A percentile compares a stretch with the other conserved stretches of the same genome.
phyloP scores from a whole-genome alignment of 345 rosid species.

The Garcia nutans region DNA sequence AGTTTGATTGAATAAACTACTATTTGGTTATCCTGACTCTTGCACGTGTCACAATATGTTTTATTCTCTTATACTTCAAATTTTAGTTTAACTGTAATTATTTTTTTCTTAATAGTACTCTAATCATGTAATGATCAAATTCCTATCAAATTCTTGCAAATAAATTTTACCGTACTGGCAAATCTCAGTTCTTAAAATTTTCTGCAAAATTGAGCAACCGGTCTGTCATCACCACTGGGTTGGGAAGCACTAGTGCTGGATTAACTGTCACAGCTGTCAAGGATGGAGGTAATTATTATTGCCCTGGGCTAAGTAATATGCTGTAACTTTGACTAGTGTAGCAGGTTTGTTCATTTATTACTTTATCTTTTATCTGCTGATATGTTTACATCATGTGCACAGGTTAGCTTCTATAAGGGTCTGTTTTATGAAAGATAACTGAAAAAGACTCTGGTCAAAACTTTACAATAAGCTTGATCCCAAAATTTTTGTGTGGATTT shows the following conservation, averaged over 20 bases:
- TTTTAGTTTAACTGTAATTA: not conserved
- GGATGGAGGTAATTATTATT: slow-evolving; percentile 66
- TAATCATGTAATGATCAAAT: not conserved
- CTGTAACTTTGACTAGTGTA: slow-evolving; percentile 5
- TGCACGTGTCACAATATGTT: not conserved
- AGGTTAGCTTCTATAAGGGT: not conserved
- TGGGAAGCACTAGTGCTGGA: slow-evolving; percentile 98
- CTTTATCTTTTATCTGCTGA: not conserved
- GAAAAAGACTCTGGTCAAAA: not conserved
- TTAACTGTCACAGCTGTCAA: slow-evolving; percentile 96
- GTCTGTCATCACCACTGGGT: slow-evolving; percentile 88
- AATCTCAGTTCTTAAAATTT: slow-evolving; percentile 95
- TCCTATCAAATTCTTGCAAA: not conserved
- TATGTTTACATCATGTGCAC: not conserved
- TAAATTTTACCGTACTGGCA: slow-evolving; percentile 69
- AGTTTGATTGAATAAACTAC: no score
- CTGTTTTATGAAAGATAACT: not conserved
- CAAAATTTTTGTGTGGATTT: not conserved
- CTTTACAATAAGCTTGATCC: not conserved
- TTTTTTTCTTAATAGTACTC: not conserved
- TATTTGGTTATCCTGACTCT: not conserved
- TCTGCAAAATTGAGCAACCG: slow-evolving; percentile 92
- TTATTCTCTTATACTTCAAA: not conserved
- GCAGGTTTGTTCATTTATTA: not conserved
- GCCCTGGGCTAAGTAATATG: not conserved